Evolutionary conservation across 495 filamentous ascomycete species (phyloP), one percentile per base, ranked within the genome.

Genomic region (Xylaria scruposa): DNA sequence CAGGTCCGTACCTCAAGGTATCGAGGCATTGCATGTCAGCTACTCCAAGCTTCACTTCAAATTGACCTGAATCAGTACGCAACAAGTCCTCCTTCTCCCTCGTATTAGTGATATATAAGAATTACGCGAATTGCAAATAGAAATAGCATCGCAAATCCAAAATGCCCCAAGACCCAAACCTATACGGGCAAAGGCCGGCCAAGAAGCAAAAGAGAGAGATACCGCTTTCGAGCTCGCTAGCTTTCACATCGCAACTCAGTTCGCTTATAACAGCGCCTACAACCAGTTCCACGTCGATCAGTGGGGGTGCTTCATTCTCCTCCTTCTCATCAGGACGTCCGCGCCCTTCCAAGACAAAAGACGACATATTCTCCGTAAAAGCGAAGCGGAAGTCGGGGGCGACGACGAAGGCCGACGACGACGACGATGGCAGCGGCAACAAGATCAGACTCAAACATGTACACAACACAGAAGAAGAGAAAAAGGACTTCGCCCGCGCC

Each of bases 191-290:
- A 46, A 88, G 86, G n/a, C 90, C 90, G 26, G 81, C 88, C 33
- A 92, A 90, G 73, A 84, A 83, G 71, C 87, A 87, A 75, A 84
- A 85, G 70, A 86, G 83, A 66, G 86, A 89, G 69, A 87, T 91
- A 59, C 84, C 90, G 40, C 89, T 92, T 58, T 89, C 93, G 29
- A 91, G 91, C 67, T 92, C 89, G 73, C 89, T 97, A 66, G 88
- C 91, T 76, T 97, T 98, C 82, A 87, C 90, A 44, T 90, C 91
- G 9, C 89, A 94, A 54, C 88, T 97, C 69, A 89, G 89, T 73
- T 92, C 91, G 62, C 88, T 94, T 21, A 90, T 93, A 73, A 82
- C 91, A 54, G 80, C 85, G 46, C 80, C 88, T 70, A 19, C 31
- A 15, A 33, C 65, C 49, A 15, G 13, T 26, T 73, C 84, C 38